Evolutionary conservation across 2,329 filamentous ascomycete species (phyloP), one percentile per base, ranked within the genome.

Genomic region (Phaeophleospora eucalypticola): DNA sequence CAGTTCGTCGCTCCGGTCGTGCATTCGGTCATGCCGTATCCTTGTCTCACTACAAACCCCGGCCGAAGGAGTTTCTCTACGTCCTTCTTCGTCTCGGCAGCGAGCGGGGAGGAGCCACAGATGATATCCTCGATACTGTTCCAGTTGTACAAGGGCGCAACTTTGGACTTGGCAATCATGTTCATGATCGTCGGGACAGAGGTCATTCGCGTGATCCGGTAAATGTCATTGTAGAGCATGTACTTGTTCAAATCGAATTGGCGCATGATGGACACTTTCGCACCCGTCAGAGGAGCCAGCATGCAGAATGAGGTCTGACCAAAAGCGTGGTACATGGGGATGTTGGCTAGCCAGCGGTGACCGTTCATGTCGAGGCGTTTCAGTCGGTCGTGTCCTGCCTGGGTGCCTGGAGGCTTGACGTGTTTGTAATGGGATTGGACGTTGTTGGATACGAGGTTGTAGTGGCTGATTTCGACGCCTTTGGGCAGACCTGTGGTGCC

Each of bases 401-500:
- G 66, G 54, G 75, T 77, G 2, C 80, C 72, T 0, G 74, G 70
- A 16, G 76, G 64, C 18, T 39, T 39, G 14, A 68, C 57, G 3
- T 63, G 58, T 19, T 80, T 65, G 54, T 73, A 69, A n/a, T 76
- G 71, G n/a, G 81, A 77, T 49, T 86, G 81, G 14, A 71, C 58
- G 56, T 81, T 78, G 62, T 90, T 91, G 51, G 86, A 76, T 36
- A 89, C 78, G 58, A 88, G 87, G 56, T 87, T 85, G 48, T 74
- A 72, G 66, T 93, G 87, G 15, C 82, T 81, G 53, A 93, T 85
- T 68, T 86, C 82, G 12, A 93, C 88, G 10, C 88, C 88, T 65
- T 94, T 94, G 10, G 88, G 86, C 8, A 88, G 75, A 6, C 88
- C 88, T 0, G 88, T 94, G 1, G 85, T 90, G 9, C 87, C 81